A percentile compares a stretch with the other conserved stretches of the same genome.
phyloP scores from a whole-genome alignment of 2,329 filamentous ascomycete genomes.

The Aspergillus floridensis region DNA sequence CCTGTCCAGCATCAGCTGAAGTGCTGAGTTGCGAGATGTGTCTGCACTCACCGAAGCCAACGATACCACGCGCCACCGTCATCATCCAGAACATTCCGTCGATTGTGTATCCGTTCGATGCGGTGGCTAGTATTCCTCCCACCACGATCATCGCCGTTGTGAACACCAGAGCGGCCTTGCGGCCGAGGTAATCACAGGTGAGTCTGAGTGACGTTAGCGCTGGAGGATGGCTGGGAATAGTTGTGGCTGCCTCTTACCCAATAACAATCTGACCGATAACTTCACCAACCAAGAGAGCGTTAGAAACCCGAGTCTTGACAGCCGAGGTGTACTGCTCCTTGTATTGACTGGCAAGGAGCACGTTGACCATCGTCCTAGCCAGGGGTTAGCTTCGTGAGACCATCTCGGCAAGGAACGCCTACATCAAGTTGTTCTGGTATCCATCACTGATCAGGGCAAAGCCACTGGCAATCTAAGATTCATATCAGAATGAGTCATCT shows the following conservation, averaged over 20 bases:
- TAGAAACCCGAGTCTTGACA: not conserved
- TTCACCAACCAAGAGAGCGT: slow-evolving; percentile 1
- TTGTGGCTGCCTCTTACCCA: not conserved
- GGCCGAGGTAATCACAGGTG: slow-evolving; percentile 1
- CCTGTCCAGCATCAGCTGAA: not conserved
- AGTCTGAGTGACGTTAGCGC: not conserved
- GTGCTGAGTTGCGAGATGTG: not conserved
- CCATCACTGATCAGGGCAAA: slow-evolving; percentile 7
- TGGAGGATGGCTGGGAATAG: not conserved
- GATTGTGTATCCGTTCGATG: not conserved
- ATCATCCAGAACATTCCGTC: slow-evolving; percentile 7
- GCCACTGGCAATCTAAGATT: not conserved
- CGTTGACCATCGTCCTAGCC: slow-evolving; percentile 2
- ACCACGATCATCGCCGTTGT: slow-evolving; percentile 1
- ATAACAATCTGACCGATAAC: slow-evolving; percentile 3
- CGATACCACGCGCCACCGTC: slow-evolving; percentile 1
- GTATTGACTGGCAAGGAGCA: slow-evolving; percentile 1
- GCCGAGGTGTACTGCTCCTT: slow-evolving; percentile 1
- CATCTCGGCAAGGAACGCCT: not conserved
- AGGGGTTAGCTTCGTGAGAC: not conserved
- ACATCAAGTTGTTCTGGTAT: slow-evolving; percentile 7
- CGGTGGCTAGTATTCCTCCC: slow-evolving; percentile 3
- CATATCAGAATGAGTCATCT: not conserved
- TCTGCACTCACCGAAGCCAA: not conserved
- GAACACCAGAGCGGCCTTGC: slow-evolving; percentile 1